phyloP scores from a whole-genome alignment of 2,329 filamentous ascomycete species.

The Diaporthe sp. region DNA sequence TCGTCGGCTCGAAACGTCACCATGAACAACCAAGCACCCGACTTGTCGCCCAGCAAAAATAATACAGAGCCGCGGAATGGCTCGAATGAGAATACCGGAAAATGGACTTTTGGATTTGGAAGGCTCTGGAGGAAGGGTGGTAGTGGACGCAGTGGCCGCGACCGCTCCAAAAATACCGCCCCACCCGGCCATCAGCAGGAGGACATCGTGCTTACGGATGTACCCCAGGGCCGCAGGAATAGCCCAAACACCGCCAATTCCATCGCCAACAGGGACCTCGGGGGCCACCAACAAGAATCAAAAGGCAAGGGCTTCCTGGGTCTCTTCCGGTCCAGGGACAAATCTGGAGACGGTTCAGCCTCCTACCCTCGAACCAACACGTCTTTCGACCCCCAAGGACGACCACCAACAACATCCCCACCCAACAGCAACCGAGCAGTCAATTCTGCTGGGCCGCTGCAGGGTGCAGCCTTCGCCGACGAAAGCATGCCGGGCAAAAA shows the following conservation, averaged over 20 bases:
- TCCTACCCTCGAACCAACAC: not conserved
- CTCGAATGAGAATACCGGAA: not conserved
- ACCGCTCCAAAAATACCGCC: slow-evolving; percentile 35
- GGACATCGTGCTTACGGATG: slow-evolving; percentile 34
- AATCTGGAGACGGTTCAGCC: not conserved
- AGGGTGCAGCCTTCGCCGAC: not conserved
- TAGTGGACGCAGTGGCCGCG: slow-evolving; percentile 7
- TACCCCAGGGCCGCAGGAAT: slow-evolving; percentile 18
- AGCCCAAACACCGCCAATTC: slow-evolving; percentile 1
- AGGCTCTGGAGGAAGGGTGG: slow-evolving; percentile 31
- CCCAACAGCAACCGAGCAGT: slow-evolving; percentile 21
- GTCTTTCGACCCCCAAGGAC: slow-evolving; percentile 9
- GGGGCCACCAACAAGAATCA: slow-evolving; percentile 15
- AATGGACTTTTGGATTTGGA: slow-evolving; percentile 20
- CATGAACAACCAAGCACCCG: slow-evolving; percentile 30
- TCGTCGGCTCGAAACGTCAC: slow-evolving; percentile 23
- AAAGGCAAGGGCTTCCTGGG: slow-evolving; percentile 24
- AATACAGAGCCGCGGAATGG: not conserved
- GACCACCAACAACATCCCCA: not conserved
- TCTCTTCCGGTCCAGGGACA: slow-evolving; percentile 22
- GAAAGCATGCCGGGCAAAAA: slow-evolving; percentile 6
- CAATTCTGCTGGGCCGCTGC: slow-evolving; percentile 31
- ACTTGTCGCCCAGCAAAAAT: slow-evolving; percentile 36
- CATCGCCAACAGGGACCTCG: slow-evolving; percentile 11
- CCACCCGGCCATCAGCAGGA: slow-evolving; percentile 28